Percentiles rank a stretch among this genome's conserved stretches.
Evolutionary conservation across 106 monocot species (phyloP).

Genomic region (Acanthochlamys bracteata): DNA sequence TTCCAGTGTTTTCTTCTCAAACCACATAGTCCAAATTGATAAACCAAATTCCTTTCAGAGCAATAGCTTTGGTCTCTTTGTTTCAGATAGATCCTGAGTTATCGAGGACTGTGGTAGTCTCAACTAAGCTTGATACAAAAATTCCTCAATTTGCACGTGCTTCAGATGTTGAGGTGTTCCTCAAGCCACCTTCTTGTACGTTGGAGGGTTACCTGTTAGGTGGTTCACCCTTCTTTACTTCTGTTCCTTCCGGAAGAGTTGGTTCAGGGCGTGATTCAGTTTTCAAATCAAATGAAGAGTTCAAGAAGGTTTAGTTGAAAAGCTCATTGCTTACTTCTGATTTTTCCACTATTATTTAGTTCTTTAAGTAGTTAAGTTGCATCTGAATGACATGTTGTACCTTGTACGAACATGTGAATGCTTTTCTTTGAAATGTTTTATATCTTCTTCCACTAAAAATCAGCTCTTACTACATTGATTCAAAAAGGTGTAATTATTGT

Average conservation of each 20-base stretch:
- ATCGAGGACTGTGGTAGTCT: slow-evolving; percentile 79
- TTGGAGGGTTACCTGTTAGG: slow-evolving; percentile 74
- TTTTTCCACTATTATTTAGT: no score
- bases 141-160: slow-evolving; percentile 82
- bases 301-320: slow-evolving; percentile 58
- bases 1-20: background rate
- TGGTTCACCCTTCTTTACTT: slow-evolving; percentile 82
- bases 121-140: slow-evolving; percentile 93
- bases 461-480: no score
- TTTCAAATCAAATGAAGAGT: slow-evolving; percentile 79
- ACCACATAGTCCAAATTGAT: no score
- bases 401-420: no score
- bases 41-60: no score
- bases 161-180: slow-evolving; percentile 90
- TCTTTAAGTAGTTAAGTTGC: no score
- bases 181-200: slow-evolving; percentile 51
- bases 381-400: no score
- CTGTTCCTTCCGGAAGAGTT: slow-evolving; percentile 92
- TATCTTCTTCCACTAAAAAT: no score
- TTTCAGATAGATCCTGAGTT: slow-evolving; percentile 82
- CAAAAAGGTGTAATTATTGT: no score
- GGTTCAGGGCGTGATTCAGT: slow-evolving; percentile 57
- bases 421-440: no score
- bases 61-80: background rate
- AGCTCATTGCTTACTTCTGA: no score